Evolutionary conservation across 352 stramenopile species (phyloP).

Genomic region (Poterioochromonas sp.): DNA sequence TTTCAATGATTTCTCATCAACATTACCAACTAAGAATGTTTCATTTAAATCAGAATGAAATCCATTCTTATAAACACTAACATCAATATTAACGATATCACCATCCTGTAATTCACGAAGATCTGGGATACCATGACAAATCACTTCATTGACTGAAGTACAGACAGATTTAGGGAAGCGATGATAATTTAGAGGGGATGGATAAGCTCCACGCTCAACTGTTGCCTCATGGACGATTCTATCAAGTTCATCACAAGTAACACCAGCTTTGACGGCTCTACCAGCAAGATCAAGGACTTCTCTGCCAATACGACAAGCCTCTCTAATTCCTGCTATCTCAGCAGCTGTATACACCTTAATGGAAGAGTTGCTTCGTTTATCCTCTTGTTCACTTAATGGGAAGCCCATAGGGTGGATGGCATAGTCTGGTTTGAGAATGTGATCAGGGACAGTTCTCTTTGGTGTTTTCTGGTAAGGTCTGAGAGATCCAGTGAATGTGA

Average conservation of each 20-base stretch:
- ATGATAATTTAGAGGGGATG: slow-evolving; percentile 91
- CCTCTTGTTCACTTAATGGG: slow-evolving; percentile 52
- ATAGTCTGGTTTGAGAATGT: slow-evolving; percentile 69
- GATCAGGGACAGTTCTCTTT: slow-evolving; percentile 51
- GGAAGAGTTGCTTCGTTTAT: slow-evolving; percentile 53
- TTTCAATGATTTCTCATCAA: slow-evolving; percentile 74
- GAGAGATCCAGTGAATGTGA: slow-evolving; percentile 64
- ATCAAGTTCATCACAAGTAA: slow-evolving; percentile 94
- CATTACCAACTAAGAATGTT: slow-evolving; percentile 91
- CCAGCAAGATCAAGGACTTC: slow-evolving; percentile 83
- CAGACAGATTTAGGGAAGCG: slow-evolving; percentile 48
- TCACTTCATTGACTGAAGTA: slow-evolving; percentile 76
- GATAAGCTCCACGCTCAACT: slow-evolving; percentile 82
- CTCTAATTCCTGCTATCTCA: slow-evolving; percentile 85
- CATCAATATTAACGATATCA: slow-evolving; percentile 97
- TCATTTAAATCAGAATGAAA: slow-evolving; percentile 96
- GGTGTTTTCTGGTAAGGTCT: slow-evolving; percentile 41
- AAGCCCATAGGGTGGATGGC: slow-evolving; percentile 57
- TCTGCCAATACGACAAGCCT: slow-evolving; percentile 63
- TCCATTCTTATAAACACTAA: slow-evolving; percentile 78
- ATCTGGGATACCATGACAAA: slow-evolving; percentile 95
- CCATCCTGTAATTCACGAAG: slow-evolving; percentile 77
- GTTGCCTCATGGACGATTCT: slow-evolving; percentile 76
- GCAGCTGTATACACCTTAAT: slow-evolving; percentile 84
- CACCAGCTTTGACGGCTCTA: slow-evolving; percentile 63